These are phyloP conservation scores for Luzula sylvatica DNA, from an alignment of 176 grass and related monocot genomes.

Conservation along the genomic window DNA sequence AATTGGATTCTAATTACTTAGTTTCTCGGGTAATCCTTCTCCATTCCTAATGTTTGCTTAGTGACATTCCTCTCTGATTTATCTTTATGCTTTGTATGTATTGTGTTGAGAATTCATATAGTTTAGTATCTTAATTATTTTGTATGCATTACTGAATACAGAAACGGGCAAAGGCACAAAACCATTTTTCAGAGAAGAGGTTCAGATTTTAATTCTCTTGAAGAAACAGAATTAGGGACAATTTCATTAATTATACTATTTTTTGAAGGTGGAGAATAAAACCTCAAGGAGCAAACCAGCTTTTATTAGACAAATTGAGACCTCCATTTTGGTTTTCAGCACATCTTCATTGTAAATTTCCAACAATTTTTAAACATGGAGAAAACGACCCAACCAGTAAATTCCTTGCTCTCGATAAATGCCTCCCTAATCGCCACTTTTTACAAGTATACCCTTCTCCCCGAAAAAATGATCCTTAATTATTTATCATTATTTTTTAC, in stretches of 20 bases:
- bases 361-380: conserved; percentile 63
- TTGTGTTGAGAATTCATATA: no score
- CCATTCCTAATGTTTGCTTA: no score
- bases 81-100: no score
- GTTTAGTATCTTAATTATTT: conserved; percentile 94
- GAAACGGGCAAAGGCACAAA: conserved; percentile 71
- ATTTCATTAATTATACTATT: no score
- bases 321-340: conserved; percentile 79
- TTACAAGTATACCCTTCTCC: conserved; percentile 32
- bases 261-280: conserved; percentile 48
- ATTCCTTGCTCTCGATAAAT: conserved; percentile 93
- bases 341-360: conserved; percentile 66
- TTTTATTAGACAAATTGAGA: conserved; percentile 62
- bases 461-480: background rate
- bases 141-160: conserved; percentile 88
- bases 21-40: no score
- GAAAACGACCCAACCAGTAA: conserved; percentile 54
- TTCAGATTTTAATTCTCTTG: conserved; percentile 10
- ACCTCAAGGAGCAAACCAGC: conserved; percentile 61
- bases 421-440: conserved; percentile 50
- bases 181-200: conserved; percentile 43
- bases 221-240: no score
- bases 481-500: background rate
- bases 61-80: no score
- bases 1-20: no score